A percentile compares a stretch with the other conserved stretches of the same genome.
These are phyloP conservation scores for Nymphaea thermarum DNA, from an alignment of 164 flowering plant genomes.

Conservation along the genomic window DNA sequence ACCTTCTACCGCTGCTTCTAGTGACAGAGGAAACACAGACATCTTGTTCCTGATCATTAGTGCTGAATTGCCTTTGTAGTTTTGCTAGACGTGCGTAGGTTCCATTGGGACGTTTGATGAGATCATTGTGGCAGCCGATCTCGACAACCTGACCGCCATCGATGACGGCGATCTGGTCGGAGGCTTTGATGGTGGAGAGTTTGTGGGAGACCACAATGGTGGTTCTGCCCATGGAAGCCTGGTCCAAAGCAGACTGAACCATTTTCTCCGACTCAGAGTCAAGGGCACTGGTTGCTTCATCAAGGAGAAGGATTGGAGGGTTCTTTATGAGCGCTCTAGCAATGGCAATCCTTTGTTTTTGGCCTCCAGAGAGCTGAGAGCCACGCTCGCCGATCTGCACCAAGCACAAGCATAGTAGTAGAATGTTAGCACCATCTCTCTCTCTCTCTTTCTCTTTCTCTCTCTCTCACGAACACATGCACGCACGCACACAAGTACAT, in stretches of 20 bases:
- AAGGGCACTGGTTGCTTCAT: slow-evolving; percentile 96
- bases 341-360: slow-evolving; percentile 85
- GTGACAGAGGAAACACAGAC: slow-evolving; percentile 20
- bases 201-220: slow-evolving; percentile 91
- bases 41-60: slow-evolving; percentile 35
- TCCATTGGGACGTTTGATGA: slow-evolving; percentile 40
- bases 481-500: too few species aligned
- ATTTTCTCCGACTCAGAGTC: slow-evolving; percentile 77
- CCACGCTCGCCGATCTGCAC: slow-evolving; percentile 73
- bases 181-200: slow-evolving; percentile 62
- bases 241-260: slow-evolving; percentile 85
- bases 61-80: slow-evolving; percentile 58
- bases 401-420: neutral
- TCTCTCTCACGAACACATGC: neutral
- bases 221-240: slow-evolving; percentile 88
- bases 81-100: slow-evolving; percentile 66
- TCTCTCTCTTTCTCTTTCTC: neutral
- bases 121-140: slow-evolving; percentile 57
- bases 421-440: neutral
- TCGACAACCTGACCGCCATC: slow-evolving; percentile 47
- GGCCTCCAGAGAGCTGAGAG: slow-evolving; percentile 78
- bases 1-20: slow-evolving; percentile 42
- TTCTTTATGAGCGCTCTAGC: slow-evolving; percentile 81
- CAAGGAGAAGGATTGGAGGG: slow-evolving; percentile 73
- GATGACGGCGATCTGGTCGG: slow-evolving; percentile 73